phyloP scores from a whole-genome alignment of 257 asterid genomes.

The Sherardia arvensis region DNA sequence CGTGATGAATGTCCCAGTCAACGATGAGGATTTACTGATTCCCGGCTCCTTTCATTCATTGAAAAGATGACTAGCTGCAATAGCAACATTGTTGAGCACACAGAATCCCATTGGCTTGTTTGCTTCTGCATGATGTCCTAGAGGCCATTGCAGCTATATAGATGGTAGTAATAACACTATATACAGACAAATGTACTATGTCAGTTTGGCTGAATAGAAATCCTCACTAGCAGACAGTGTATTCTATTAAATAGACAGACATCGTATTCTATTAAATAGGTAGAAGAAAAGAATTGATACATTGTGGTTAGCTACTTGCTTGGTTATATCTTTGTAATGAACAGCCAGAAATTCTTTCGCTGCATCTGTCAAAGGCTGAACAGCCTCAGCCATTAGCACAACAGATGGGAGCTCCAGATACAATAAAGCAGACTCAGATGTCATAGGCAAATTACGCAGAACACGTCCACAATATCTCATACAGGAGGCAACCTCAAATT shows the following conservation, averaged over 20 bases:
- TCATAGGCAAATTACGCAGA: conserved; percentile 76
- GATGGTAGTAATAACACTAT: background rate
- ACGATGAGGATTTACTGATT: no score
- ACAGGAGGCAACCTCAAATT: conserved; percentile 95
- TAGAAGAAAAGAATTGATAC: background rate
- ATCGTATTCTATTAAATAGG: background rate
- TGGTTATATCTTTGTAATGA: conserved; percentile 69
- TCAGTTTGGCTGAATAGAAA: background rate
- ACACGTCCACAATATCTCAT: conserved; percentile 88
- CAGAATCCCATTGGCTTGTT: no score
- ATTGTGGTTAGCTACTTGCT: conserved; percentile 34
- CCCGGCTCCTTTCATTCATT: no score
- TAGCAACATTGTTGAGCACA: background rate
- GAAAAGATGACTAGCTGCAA: no score
- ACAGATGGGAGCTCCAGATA: conserved; percentile 90
- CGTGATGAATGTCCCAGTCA: no score
- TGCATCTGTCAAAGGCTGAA: conserved; percentile 85
- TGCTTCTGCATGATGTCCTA: no score
- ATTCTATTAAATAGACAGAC: no score
- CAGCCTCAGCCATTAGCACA: conserved; percentile 88
- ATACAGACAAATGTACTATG: background rate
- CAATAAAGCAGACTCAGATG: conserved; percentile 74
- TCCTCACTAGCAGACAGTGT: no score
- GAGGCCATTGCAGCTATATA: no score
- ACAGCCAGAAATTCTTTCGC: conserved; percentile 74